These are phyloP conservation scores for Tetracladium setigerum DNA, from an alignment of 495 filamentous ascomycete genomes.

Conservation along the genomic window DNA sequence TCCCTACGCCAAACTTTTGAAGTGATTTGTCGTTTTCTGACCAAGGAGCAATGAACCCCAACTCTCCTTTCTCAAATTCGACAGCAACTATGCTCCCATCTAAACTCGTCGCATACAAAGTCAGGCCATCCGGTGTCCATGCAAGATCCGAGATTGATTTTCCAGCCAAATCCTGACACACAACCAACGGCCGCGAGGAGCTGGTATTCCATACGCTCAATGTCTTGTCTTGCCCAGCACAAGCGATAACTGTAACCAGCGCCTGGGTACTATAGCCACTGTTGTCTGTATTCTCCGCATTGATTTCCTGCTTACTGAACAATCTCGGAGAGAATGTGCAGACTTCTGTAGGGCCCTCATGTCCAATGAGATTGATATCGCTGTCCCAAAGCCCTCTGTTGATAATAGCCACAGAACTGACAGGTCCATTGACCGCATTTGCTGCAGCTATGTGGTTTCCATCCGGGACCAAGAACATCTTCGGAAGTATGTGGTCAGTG, in stretches of 20 bases:
- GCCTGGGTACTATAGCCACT: constrained; percentile 26
- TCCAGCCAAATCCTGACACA: constrained; percentile 74
- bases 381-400: constrained; percentile 89
- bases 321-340: constrained; percentile 93
- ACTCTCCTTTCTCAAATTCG: constrained; percentile 62
- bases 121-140: constrained; percentile 90
- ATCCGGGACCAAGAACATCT: constrained; percentile 97
- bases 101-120: constrained; percentile 73
- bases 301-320: constrained; percentile 63
- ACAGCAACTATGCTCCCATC: constrained; percentile 81
- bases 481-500: constrained; percentile 93
- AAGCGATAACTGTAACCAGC: constrained; percentile 91
- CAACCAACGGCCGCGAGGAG: constrained; percentile 80
- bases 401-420: constrained; percentile 94
- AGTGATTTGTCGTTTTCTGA: constrained; percentile 89
- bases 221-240: constrained; percentile 92
- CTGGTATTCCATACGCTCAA: constrained; percentile 96
- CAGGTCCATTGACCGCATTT: constrained; percentile 93
- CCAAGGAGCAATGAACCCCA: constrained; percentile 63
- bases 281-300: constrained; percentile 30
- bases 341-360: constrained; percentile 94
- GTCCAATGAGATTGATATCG: constrained; percentile 94
- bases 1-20: constrained; percentile 82
- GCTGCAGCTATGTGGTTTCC: constrained; percentile 95
- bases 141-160: constrained; percentile 92